Evolutionary conservation across 1,284 basidiomycete species (phyloP), one percentile per base, ranked within the genome.

Genomic region (Coriolopsis trogii): DNA sequence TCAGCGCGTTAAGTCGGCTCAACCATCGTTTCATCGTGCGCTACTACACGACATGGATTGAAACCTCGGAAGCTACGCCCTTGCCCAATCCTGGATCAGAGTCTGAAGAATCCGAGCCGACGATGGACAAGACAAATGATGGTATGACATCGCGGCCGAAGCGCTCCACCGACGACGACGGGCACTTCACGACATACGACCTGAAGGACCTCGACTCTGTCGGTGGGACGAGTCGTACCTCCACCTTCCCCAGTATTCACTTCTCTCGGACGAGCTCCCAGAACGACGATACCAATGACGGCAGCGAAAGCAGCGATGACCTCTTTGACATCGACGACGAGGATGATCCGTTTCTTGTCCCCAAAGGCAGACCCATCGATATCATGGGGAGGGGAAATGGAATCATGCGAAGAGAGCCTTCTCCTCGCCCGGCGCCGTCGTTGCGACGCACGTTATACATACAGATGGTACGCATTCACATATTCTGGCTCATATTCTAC

Each of bases 11-110:
- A 16, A 94, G 91, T 56, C 78, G 89, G 33, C 81, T 97, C 18
- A 91, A 88, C 41, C 94, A 98, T 68, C 85, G 89, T 10, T 91
- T 90, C 70, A 92, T 98, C 57, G 95, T 97, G n/a, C 84, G 95
- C 34, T 98, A 95, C 65, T 90, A 85, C 66, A 90, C 88, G 2
- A 89, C 89, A 6, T 92, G 90, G 90, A 77, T 92, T 16, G 90
- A 92, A 65, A 81, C 77, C 0, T 74, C 79, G 2, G 83, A 87
- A 51, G 69, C 75, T 5, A 62, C 70, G 2, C 78, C 81, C 24
- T 15, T 41, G 13, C 71, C 74, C 9, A 71, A 73, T 7, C 66
- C 70, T 4, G 78, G 76, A 15, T 82, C 84, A 8, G 77, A 67
- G 39, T 68, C 67, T 0, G 66, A 67, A 18, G 61, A 63, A 33